Percentiles rank a stretch among this genome's conserved stretches.
Evolutionary conservation across 2,329 filamentous ascomycete species (phyloP).

Genomic region (Pestalotiopsis sp.): DNA sequence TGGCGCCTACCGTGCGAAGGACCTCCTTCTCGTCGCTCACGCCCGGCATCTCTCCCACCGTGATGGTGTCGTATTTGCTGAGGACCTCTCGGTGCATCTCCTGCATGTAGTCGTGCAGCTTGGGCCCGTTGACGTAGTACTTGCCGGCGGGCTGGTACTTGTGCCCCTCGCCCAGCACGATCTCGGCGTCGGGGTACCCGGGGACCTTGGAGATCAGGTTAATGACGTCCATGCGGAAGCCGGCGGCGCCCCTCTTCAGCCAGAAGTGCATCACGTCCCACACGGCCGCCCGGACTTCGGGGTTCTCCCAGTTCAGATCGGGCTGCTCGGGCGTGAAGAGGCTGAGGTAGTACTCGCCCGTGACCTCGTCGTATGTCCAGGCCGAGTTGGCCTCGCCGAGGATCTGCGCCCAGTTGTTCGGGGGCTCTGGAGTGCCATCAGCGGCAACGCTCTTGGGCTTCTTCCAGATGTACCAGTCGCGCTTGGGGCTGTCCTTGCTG

Average conservation of each 20-base stretch:
- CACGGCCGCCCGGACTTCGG: slow-evolving; percentile 67
- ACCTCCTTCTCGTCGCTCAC: slow-evolving; percentile 62
- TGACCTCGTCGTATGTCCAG: slow-evolving; percentile 74
- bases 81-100: slow-evolving; percentile 67
- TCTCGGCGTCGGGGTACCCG: slow-evolving; percentile 59
- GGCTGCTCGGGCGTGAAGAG: slow-evolving; percentile 78
- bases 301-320: slow-evolving; percentile 84
- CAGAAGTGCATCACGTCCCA: slow-evolving; percentile 79
- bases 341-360: slow-evolving; percentile 75
- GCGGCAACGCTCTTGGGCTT: slow-evolving; percentile 52
- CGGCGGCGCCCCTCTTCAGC: slow-evolving; percentile 73
- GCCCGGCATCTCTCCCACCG: slow-evolving; percentile 69
- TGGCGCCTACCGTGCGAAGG: slow-evolving; percentile 59
- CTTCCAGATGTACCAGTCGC: slow-evolving; percentile 70
- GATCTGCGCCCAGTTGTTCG: slow-evolving; percentile 74
- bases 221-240: slow-evolving; percentile 76
- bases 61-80: slow-evolving; percentile 65
- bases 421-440: slow-evolving; percentile 65
- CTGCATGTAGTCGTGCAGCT: slow-evolving; percentile 67
- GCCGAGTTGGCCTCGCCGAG: slow-evolving; percentile 60
- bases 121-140: slow-evolving; percentile 69
- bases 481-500: slow-evolving; percentile 63
- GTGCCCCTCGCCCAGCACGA: slow-evolving; percentile 46
- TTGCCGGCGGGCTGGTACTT: slow-evolving; percentile 54
- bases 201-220: slow-evolving; percentile 71